phyloP scores from a whole-genome alignment of 768 basidiomycete genomes.

The Leccinum rimulosum region DNA sequence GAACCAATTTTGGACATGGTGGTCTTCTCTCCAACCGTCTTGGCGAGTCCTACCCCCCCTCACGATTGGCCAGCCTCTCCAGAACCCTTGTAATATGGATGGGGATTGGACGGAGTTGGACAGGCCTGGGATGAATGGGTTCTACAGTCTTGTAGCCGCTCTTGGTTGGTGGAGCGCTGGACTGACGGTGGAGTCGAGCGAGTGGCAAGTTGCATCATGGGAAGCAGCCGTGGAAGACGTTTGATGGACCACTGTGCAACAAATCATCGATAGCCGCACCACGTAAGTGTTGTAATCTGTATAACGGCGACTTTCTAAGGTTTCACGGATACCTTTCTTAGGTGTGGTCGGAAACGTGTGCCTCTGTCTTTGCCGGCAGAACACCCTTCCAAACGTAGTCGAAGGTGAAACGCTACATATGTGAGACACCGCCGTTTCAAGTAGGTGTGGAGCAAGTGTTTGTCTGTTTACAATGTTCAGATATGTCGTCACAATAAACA shows the following conservation, averaged over 20 bases:
- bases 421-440: too few relatives aligned
- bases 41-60: neutral
- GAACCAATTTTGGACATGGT: neutral
- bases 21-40: neutral
- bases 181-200: neutral
- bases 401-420: too few relatives aligned
- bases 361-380: too few relatives aligned
- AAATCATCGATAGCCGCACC: neutral
- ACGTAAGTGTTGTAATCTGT: neutral
- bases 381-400: too few relatives aligned
- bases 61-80: neutral
- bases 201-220: neutral
- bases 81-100: neutral
- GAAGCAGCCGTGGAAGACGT: neutral
- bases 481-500: too few relatives aligned
- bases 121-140: neutral
- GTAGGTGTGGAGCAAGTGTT: too few relatives aligned
- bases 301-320: neutral
- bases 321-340: too few relatives aligned
- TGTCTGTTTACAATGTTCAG: too few relatives aligned
- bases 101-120: neutral
- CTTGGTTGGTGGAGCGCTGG: neutral
- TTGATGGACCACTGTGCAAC: neutral
- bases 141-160: neutral
- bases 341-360: too few relatives aligned